phyloP scores from a whole-genome alignment of 2,329 filamentous ascomycete species.

The Phialemonium atrogriseum region DNA sequence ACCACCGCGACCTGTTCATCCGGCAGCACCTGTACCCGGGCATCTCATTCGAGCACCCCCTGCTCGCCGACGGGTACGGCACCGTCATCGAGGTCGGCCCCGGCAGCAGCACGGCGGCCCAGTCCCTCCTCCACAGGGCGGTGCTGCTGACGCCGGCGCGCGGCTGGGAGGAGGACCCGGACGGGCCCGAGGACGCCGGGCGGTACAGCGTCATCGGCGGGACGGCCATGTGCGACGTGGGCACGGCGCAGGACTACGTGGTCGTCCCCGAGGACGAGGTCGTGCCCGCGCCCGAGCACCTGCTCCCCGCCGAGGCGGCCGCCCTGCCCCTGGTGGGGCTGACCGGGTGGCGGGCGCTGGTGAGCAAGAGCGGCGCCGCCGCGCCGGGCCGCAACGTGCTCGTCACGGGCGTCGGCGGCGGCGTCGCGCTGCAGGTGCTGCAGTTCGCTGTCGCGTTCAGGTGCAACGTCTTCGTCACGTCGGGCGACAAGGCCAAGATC shows the following conservation, averaged over 20 bases:
- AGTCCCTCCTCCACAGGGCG: conserved; percentile 46
- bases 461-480: conserved; percentile 74
- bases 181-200: conserved; percentile 60
- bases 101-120: conserved; percentile 19
- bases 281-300: conserved; percentile 65
- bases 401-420: conserved; percentile 86
- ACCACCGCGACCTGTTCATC: conserved; percentile 93
- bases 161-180: conserved; percentile 65
- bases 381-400: conserved; percentile 64
- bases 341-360: conserved; percentile 80
- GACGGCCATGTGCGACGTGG: conserved; percentile 54
- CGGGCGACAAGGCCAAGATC: conserved; percentile 67
- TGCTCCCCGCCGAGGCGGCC: conserved; percentile 67
- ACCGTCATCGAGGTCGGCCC: conserved; percentile 58
- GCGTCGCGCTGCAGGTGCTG: conserved; percentile 75
- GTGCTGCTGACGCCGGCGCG: conserved; percentile 73
- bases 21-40: conserved; percentile 86
- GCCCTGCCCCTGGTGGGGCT: conserved; percentile 78
- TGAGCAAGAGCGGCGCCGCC: conserved; percentile 65
- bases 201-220: conserved; percentile 62
- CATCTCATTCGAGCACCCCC: conserved; percentile 67
- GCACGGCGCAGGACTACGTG: conserved; percentile 68
- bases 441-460: conserved; percentile 71
- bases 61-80: conserved; percentile 79
- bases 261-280: conserved; percentile 63